Percentiles rank a stretch among this genome's conserved stretches.
Conservation (phyloP, 2,329 filamentous ascomycete species). For the Shiraia bambusicola region DNA sequence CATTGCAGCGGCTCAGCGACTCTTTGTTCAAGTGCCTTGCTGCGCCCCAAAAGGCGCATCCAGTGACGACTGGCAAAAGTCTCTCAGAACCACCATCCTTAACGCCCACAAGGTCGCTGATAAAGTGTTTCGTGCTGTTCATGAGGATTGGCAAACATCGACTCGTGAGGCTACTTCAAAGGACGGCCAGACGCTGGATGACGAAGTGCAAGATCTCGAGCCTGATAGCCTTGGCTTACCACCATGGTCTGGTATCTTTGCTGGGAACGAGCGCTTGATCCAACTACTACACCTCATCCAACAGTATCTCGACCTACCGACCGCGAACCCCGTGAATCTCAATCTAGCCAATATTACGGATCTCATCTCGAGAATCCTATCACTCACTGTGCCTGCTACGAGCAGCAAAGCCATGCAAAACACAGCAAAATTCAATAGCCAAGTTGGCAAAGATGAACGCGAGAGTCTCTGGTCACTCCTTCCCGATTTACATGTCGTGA, state of each 20-base stretch:
- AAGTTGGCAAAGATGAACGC: constrained; percentile 75
- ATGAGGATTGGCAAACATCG: constrained; percentile 78
- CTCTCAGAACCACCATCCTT: constrained; percentile 62
- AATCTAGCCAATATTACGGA: constrained; percentile 70
- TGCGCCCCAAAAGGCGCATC: constrained; percentile 79
- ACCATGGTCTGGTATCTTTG: constrained; percentile 71
- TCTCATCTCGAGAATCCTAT: constrained; percentile 68
- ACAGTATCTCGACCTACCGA: constrained; percentile 63
- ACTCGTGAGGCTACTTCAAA: constrained; percentile 44
- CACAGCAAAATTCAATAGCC: constrained; percentile 64
- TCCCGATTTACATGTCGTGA: constrained; percentile 71
- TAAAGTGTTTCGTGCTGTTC: constrained; percentile 72
- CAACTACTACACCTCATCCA: constrained; percentile 67
- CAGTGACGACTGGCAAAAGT: constrained; percentile 75
- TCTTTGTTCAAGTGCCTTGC: constrained; percentile 72
- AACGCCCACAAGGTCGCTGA: constrained; percentile 72
- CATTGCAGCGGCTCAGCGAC: constrained; percentile 59
- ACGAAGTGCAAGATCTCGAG: constrained; percentile 43
- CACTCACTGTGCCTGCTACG: constrained; percentile 58
- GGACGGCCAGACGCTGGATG: constrained; percentile 27
- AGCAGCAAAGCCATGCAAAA: constrained; percentile 44
- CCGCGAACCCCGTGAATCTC: constrained; percentile 65
- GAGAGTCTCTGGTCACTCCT: constrained; percentile 75
- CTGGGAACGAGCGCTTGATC: constrained; percentile 69
- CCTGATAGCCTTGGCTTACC: constrained; percentile 57